Conservation (phyloP, 2,329 filamentous ascomycete genomes). For the Aspergillus novoparasiticus region DNA sequence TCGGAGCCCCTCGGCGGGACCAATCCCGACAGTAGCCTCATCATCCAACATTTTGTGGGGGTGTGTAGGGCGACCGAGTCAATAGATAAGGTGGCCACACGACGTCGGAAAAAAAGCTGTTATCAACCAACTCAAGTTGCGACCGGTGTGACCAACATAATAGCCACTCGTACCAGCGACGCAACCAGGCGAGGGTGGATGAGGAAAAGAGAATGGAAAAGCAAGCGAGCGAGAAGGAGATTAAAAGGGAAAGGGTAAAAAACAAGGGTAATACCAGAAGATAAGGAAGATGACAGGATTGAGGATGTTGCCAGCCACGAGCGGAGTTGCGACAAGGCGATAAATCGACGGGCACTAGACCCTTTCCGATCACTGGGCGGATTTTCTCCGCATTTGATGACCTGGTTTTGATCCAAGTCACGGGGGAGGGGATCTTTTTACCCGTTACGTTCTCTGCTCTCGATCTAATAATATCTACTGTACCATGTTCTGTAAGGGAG, state of each 20-base stretch:
- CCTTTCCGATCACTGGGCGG: neutral
- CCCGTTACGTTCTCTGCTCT: neutral
- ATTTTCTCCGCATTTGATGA: slow-evolving; percentile 1
- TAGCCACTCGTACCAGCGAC: slow-evolving; percentile 29
- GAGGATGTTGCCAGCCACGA: neutral
- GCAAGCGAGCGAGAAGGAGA: slow-evolving; percentile 13
- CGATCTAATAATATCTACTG: neutral
- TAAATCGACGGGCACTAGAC: neutral
- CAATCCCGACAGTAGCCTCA: slow-evolving; percentile 33
- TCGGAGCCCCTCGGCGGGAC: slow-evolving; percentile 26
- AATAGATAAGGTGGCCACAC: slow-evolving; percentile 23
- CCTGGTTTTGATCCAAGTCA: neutral
- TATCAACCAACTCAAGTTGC: slow-evolving; percentile 17
- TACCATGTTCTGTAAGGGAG: neutral
- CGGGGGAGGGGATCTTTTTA: neutral
- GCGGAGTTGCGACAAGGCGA: slow-evolving; percentile 8
- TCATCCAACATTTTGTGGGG: slow-evolving; percentile 33
- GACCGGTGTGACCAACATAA: slow-evolving; percentile 27
- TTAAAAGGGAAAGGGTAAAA: slow-evolving; percentile 3
- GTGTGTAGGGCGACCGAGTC: slow-evolving; percentile 10
- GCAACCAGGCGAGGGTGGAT: slow-evolving; percentile 16
- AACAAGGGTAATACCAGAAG: neutral
- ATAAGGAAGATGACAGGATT: neutral
- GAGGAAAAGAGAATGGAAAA: no score
- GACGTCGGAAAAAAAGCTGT: slow-evolving; percentile 9